phyloP scores from a whole-genome alignment of 768 basidiomycete species.

The Lentinula lateritia region DNA sequence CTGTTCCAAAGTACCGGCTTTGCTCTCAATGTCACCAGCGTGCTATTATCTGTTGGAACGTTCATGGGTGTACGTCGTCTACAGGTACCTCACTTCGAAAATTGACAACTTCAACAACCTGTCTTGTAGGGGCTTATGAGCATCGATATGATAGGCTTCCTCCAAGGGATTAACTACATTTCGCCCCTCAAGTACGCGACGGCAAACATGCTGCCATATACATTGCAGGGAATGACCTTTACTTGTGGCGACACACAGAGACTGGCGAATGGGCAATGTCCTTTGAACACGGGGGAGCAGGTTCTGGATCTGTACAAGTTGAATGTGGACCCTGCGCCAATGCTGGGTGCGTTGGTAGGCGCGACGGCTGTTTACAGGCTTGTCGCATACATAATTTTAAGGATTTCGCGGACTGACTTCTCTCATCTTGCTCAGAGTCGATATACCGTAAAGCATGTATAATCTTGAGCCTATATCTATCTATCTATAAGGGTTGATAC shows the following conservation, averaged over 20 bases:
- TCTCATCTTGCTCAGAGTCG: neutral
- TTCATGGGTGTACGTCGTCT: conserved; percentile 7
- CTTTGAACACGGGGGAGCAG: conserved; percentile 5
- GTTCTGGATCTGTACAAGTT: conserved; percentile 9
- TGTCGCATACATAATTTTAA: conserved; percentile 6
- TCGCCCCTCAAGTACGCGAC: conserved; percentile 7
- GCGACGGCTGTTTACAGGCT: conserved; percentile 7
- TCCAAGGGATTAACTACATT: conserved; percentile 9
- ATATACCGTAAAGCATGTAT: neutral
- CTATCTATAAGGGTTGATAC: too few species aligned
- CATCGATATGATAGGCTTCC: conserved; percentile 7
- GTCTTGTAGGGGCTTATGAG: conserved; percentile 5
- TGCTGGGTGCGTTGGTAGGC: conserved; percentile 6
- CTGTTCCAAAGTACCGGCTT: conserved; percentile 8
- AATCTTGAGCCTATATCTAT: neutral
- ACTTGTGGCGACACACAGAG: conserved; percentile 5
- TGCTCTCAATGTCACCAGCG: conserved; percentile 8
- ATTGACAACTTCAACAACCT: neutral
- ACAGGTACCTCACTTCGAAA: neutral
- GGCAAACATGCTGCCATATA: conserved; percentile 7
- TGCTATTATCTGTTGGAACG: conserved; percentile 3
- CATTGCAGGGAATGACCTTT: conserved; percentile 5
- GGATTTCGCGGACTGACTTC: neutral
- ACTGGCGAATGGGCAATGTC: conserved; percentile 4
- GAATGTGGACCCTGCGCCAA: conserved; percentile 4